Base-by-base conservation (phyloP, 306 rosid species). In the Prunus davidiana region DNA sequence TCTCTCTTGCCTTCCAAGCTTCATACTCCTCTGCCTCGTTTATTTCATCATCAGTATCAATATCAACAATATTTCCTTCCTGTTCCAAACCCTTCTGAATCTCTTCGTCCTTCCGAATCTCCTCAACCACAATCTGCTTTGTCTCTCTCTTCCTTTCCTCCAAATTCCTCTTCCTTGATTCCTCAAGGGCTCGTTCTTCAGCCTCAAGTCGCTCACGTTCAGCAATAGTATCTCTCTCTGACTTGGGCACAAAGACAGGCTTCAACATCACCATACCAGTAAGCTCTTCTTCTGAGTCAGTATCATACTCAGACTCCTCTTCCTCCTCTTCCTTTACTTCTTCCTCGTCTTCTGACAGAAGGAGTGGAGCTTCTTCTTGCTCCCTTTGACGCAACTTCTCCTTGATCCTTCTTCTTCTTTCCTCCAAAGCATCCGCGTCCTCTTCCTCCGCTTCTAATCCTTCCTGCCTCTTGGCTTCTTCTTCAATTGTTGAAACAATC, bases 11-110 rank as follows among this genome's bases (percentile, higher is more conserved):
- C 87, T 92, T 95, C 98, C 97, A 95, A 81, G 95, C 97, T 75
- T 95, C 98, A 63, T 92, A 95, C 78, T 95, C 97, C 81, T 95
- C 97, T 61, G 97, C 97, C 88, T 95, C 97, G 3, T 95, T 95
- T 18, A 87, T 19, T 81, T 95, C 98, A 69, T 95, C 98, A 87
- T 92, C 97, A n/a, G 97, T 95, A 77, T 92, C 98, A 34, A 95
- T 88, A 71, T 95, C 98, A 52, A 88, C 98, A 85, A 90, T 85
- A 79, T 91, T 90, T 3, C 97, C 97, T 72, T 92, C 98, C 86
- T 86, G 79, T 75, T 95, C 98, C 82, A 90, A 1, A 82, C 91
- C 91, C 76, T 88, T 95, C 85, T 92, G 96, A 66, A 95, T 92
- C 79, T 92, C 96, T 78, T 72, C 86, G 82, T 92, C 98, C 84